Evolutionary conservation across 1,284 basidiomycete species (phyloP).

Genomic region (Naganishia sp.): DNA sequence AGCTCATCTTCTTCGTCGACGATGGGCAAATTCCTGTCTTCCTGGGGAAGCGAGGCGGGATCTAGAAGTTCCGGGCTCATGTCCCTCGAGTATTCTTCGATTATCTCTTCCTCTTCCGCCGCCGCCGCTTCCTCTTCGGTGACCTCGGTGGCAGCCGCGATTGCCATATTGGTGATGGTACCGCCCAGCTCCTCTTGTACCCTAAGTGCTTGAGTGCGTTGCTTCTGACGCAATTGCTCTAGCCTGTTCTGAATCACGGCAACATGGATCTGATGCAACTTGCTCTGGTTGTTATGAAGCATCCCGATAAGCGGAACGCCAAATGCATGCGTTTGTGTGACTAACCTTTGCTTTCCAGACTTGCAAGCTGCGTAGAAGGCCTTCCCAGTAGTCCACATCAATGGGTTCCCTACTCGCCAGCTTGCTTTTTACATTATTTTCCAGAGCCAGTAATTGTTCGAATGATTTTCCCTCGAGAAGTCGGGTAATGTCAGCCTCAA

Average conservation of each 20-base stretch:
- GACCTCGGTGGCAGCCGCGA: conserved; percentile 44
- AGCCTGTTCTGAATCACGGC: conserved; percentile 92
- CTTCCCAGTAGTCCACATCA: conserved; percentile 98
- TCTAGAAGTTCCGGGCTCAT: conserved; percentile 80
- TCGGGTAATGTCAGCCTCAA: conserved; percentile 73
- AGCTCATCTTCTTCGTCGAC: conserved; percentile 69
- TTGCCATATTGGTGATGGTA: conserved; percentile 63
- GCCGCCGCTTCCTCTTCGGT: conserved; percentile 55
- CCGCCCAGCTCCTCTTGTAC: conserved; percentile 89
- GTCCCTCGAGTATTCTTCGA: conserved; percentile 72
- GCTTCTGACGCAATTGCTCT: conserved; percentile 90
- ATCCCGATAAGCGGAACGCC: too few relatives aligned
- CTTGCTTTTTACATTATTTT: conserved; percentile 83
- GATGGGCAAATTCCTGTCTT: conserved; percentile 77
- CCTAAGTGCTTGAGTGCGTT: conserved; percentile 89
- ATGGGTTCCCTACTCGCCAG: conserved; percentile 88
- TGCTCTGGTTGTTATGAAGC: conserved; percentile 62
- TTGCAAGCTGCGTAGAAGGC: conserved; percentile 83
- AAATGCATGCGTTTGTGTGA: neutral
- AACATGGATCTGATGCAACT: conserved; percentile 88
- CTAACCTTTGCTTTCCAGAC: conserved; percentile 96
- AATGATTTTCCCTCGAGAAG: conserved; percentile 77
- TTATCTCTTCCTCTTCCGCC: conserved; percentile 56
- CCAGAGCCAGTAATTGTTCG: conserved; percentile 77
- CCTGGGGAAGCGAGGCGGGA: conserved; percentile 66